Evolutionary conservation across 108 stramenopile species (phyloP), one percentile per base, ranked within the genome.

Genomic region (Cyclotella sp.): DNA sequence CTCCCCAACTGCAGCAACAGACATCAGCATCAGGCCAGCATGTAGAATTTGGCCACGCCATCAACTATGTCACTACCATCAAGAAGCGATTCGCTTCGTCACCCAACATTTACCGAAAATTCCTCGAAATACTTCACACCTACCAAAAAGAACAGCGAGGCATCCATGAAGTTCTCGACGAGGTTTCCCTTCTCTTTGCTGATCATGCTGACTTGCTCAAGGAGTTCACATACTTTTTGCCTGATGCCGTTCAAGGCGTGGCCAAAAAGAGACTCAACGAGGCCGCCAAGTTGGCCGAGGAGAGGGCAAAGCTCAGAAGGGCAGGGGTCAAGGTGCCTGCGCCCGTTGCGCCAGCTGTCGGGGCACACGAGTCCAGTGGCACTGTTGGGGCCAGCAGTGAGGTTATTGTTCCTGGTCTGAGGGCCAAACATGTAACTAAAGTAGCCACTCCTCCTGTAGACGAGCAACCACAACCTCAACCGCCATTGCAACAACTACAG

Each of bases 101-200:
- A 57, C 97, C 98, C 10, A 95, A 95, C 59, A 96, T 93, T 3
- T 97, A 97, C 80, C 95, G 97, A 73, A 88, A 97, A 67, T 99
- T 99, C 82, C 89, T 99, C 14, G 97, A 99, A 79, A 99, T 99
- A 68, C 85, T 99, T 47, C 98, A 99, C 88, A 98, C 96, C 10
- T 99, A 99, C 81, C 98, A 99, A 74, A 96, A 97, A 70, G 98
- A 98, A 75, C 98, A 99, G 75, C 93, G 96, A n/a, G 93, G 94
- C 0, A 98, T 99, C 83, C 98, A 98, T 67, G 97, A 98, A 54
- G 99, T 98, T 22, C 80, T 97, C 27, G 96, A 97, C 62, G 95
- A 98, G 80, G 98, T 99, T 9, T 97, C 98, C 0, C 51, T 86
- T 8, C 85, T 99, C 43, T 99, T 99, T 86, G 90, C 95, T 3